Base-by-base conservation (phyloP, 1,284 basidiomycete genomes). In the Melampsora occidentalis region DNA sequence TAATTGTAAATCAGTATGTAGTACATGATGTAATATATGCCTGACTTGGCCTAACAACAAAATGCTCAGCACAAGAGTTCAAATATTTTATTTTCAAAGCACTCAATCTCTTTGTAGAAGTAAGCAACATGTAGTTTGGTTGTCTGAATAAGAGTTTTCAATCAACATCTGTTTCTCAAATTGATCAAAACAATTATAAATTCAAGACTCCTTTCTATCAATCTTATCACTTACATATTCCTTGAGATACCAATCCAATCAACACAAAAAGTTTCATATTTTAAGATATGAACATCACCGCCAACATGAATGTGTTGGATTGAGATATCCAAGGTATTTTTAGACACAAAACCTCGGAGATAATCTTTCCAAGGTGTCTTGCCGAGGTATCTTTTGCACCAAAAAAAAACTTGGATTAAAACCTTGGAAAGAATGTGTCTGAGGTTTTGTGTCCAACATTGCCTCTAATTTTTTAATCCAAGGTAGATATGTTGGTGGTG, bases 241-340 rank as follows among this genome's bases (percentile, higher is more conserved):
- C 28, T 59, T 25, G 25, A 59, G n/a, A 59, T 59, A 59, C 53
- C 53, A 59, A 59, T 59, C 53, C 14, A 59, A 59, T 25, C 90
- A 91, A 71, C 87, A 96, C n/a, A 95, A 97, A 80, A 86, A 87
- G 62, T 97, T 90, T 88, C 81, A 83, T 72, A 77, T 77, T 22
- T 83, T 78, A 78, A 84, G 81, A 71, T 93, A 90, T 85, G 94
- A 97, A 81, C 86, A 88, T n/a, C n/a, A n/a, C n/a, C n/a, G n/a
- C n/a, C n/a, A n/a, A n/a, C n/a, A n/a, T n/a, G n/a, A n/a, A n/a
- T n/a, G n/a, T n/a, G n/a, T n/a, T n/a, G n/a, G n/a, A n/a, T n/a
- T n/a, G n/a, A n/a, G n/a, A n/a, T n/a, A n/a, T n/a, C n/a, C n/a
- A n/a, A n/a, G n/a, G n/a, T n/a, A n/a, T n/a, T n/a, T n/a, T n/a